Base-by-base conservation (phyloP, 129 eudicot species). In the Artemisia argyi region DNA sequence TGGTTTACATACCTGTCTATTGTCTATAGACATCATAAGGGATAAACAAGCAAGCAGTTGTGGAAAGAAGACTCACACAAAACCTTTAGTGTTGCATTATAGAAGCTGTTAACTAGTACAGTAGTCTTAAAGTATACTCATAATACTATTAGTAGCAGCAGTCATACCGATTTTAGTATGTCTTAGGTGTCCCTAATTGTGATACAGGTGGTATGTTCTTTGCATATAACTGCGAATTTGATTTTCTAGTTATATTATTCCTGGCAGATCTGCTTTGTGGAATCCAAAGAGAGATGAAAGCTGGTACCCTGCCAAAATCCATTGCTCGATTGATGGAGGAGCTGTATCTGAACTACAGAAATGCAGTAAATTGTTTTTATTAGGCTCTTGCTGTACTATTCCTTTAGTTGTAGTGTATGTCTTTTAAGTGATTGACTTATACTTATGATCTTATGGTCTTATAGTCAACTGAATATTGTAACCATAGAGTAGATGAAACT, bases 251-350 rank as follows among this genome's bases (percentile, higher is more conserved):
- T 5, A 62, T 64, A 67, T 57, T 73, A 18, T 74, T 20, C 71
- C 68, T 26, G 75, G 42, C 89, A 94, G 97, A 94, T 73, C 80
- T 95, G 18, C 84, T 95, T 69, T 79, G 80, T 76, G 89, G 79
- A 75, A 86, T 95, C 47, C 86, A 81, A 78, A 85, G 82, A 75
- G 99, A 88, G 80, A 65, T 79, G 68, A 90, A 95, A 78, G 87
- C 87, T 73, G 97, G 95, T 71, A 85, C 75, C 54, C 78, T 95
- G 71, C 96, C 99, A 56, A 42, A 46, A 60, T 58, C 48, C 72
- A 35, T 95, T 51, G 97, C 96, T 73, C 77, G 68, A 20, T 88
- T 81, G 16, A 88, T 95, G 97, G 90, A 83, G 83, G 99, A 86
- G 77, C 88, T 91, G 66, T 95, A 84, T 82, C 80, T 81, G 58